phyloP scores from a whole-genome alignment of 1,284 basidiomycete genomes.

The Cerioporus squamosus region DNA sequence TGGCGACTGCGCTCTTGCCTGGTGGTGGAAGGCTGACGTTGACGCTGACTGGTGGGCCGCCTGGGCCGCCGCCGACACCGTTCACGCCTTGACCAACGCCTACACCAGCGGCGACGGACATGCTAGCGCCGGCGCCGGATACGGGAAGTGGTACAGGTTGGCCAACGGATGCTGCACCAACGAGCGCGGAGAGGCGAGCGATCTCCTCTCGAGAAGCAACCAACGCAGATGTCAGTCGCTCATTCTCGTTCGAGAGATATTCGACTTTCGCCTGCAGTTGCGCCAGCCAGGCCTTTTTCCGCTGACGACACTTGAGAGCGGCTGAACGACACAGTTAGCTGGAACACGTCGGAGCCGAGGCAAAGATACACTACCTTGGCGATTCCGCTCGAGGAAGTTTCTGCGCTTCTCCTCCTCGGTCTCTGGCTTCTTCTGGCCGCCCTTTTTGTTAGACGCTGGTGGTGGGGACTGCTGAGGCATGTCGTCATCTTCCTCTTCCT shows the following conservation, averaged over 20 bases:
- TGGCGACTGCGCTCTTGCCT: slow-evolving; percentile 31
- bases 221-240: slow-evolving; percentile 83
- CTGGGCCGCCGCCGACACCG: slow-evolving; percentile 21
- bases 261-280: slow-evolving; percentile 95
- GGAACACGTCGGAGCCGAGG: slow-evolving; percentile 2
- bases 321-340: slow-evolving; percentile 52
- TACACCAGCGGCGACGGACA: slow-evolving; percentile 14
- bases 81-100: slow-evolving; percentile 34
- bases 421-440: slow-evolving; percentile 72
- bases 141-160: slow-evolving; percentile 29
- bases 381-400: slow-evolving; percentile 93
- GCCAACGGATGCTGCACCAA: slow-evolving; percentile 62
- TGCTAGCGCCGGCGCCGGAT: slow-evolving; percentile 12
- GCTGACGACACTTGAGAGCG: slow-evolving; percentile 97
- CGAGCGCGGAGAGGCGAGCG: slow-evolving; percentile 72
- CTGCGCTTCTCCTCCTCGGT: slow-evolving; percentile 95
- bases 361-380: slow-evolving; percentile 72
- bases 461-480: slow-evolving; percentile 39
- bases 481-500: slow-evolving; percentile 53
- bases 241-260: slow-evolving; percentile 89
- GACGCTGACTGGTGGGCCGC: slow-evolving; percentile 46
- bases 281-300: slow-evolving; percentile 97
- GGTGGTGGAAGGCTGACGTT: slow-evolving; percentile 44
- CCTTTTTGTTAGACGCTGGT: slow-evolving; percentile 33
- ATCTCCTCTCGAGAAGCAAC: slow-evolving; percentile 81